These are phyloP conservation scores for Pichia sp. DNA, from an alignment of 1,139 yeast genomes.

Conservation along the genomic window DNA sequence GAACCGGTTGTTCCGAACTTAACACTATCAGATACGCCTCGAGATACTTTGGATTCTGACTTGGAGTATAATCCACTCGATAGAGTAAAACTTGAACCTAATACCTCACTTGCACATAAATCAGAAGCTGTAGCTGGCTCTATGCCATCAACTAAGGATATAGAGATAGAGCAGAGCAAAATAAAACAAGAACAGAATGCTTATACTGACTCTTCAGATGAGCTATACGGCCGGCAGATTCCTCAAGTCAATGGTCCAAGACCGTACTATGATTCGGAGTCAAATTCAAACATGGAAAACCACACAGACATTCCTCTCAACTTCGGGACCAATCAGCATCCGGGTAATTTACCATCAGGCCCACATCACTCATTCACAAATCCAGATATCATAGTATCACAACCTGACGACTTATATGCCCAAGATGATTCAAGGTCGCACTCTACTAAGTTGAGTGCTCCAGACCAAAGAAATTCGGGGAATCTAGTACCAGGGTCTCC, in stretches of 20 bases:
- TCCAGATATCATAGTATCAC: neutral
- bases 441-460: neutral
- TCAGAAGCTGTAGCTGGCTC: neutral
- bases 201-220: neutral
- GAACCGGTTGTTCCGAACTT: slow-evolving; percentile 5
- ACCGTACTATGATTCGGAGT: slow-evolving; percentile 6
- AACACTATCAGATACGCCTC: neutral
- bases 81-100: neutral
- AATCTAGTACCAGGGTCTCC: neutral
- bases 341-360: neutral
- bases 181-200: neutral
- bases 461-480: neutral
- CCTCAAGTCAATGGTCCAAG: slow-evolving; percentile 13
- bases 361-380: neutral
- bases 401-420: neutral
- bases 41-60: neutral
- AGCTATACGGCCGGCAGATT: neutral
- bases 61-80: neutral
- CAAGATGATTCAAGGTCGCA: neutral
- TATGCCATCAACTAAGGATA: neutral
- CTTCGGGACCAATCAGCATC: neutral
- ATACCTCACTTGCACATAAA: neutral
- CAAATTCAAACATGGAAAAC: neutral
- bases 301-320: neutral
- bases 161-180: neutral